Base-by-base conservation (phyloP, 176 grass and related monocot genomes). In the Phragmites australis region DNA sequence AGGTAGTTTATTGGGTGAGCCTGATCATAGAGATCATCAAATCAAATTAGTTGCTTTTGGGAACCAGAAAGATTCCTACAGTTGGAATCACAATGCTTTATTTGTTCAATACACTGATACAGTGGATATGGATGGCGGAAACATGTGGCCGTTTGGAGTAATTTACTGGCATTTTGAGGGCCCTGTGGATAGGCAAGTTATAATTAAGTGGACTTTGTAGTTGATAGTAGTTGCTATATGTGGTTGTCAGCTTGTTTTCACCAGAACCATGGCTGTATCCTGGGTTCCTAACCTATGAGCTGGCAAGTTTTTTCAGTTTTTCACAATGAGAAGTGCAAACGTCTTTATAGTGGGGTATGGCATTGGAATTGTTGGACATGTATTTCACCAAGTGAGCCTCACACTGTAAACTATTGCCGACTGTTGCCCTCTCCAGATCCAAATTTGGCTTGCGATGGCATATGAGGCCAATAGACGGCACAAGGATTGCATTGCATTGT, bases 371-470 rank as follows among this genome's bases (percentile, higher is more conserved):
- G 31, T 3, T 82, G 23, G 53, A 75, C 30, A 52, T 13, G 25
- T 6, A 27, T 77, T 44, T 48, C 26, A 53, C 26, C 42, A 72
- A 49, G 11, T 44, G 48, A 46, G 25, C 13, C 37, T 18, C 32
- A 52, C 50, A 56, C n/a, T 76, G 42, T 75, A 68, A 72, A 51
- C 44, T 60, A 12, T 63, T 8, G 40, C 59, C 63, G 55, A 76
- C 57, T 37, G 3, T 55, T 23, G 29, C 25, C 41, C 23, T 68
- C 73, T 91, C 43, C 77, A 98, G 96, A 99, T 99, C 63, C 96
- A 99, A 81, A 99, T 99, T 85, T 99, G 96, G 96, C 92, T 99
- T 75, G 96, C 96, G 6, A 99, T 99, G 96, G 96, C 96, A 66
- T 99, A 94, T 42, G 92, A 99, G 74, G 96, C 96, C 66, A 91